Evolutionary conservation across 1,284 basidiomycete genomes (phyloP).

Genomic region (Boletus hoseneyae): DNA sequence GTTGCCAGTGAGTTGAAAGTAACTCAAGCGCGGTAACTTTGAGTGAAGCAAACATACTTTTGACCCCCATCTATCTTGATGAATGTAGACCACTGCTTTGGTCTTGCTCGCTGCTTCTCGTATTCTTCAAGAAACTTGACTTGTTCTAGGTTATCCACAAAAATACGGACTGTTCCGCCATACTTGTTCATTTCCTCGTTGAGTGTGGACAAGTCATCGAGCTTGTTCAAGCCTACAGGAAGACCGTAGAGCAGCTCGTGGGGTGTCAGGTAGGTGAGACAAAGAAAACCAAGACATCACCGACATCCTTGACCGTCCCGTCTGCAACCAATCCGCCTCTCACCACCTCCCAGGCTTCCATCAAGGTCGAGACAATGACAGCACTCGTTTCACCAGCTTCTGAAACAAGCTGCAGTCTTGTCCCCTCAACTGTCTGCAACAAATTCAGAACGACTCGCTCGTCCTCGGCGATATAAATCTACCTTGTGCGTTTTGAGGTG

Average conservation of each 20-base stretch:
- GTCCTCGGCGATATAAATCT: constrained; percentile 2
- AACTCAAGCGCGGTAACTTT: background rate
- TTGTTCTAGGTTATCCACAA: constrained; percentile 77
- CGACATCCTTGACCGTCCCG: constrained; percentile 70
- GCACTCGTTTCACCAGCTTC: constrained; percentile 51
- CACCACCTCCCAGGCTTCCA: constrained; percentile 77
- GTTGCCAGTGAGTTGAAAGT: constrained; percentile 9
- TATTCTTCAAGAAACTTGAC: constrained; percentile 61
- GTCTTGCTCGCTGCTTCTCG: constrained; percentile 39
- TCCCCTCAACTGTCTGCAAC: constrained; percentile 68
- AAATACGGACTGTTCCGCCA: constrained; percentile 59
- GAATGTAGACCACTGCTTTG: constrained; percentile 69
- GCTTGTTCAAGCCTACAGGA: constrained; percentile 67
- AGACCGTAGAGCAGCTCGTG: constrained; percentile 76
- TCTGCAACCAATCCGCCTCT: constrained; percentile 67
- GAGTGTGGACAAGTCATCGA: constrained; percentile 65
- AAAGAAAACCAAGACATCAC: constrained; percentile 26
- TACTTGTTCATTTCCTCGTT: constrained; percentile 51
- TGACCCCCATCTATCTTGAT: constrained; percentile 80
- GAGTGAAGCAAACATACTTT: constrained; percentile 47
- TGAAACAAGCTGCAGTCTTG: constrained; percentile 63
- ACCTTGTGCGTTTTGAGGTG: constrained; percentile 87
- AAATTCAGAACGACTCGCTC: constrained; percentile 8
- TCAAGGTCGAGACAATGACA: constrained; percentile 74
- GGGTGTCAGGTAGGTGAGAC: constrained; percentile 4